phyloP scores from a whole-genome alignment of 176 grass and related monocot species.

The Oryza meyeriana region DNA sequence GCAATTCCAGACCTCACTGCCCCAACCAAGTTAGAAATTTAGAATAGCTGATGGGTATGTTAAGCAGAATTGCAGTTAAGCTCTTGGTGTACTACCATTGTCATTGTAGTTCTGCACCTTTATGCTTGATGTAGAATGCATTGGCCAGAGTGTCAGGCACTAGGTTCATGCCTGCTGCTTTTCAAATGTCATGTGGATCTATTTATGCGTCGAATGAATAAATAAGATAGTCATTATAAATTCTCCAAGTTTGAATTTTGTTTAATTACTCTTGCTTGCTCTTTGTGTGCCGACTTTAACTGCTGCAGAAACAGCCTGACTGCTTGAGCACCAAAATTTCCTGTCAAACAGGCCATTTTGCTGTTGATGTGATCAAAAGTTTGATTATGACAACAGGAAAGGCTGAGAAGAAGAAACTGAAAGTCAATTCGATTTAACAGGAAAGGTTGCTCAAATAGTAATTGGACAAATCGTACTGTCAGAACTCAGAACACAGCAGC shows the following conservation, averaged over 20 bases:
- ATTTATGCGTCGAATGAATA: background rate
- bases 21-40: conserved; percentile 46
- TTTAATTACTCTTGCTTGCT: background rate
- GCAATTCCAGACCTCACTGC: conserved; percentile 17
- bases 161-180: background rate
- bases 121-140: background rate
- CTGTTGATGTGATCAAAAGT: background rate
- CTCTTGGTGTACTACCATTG: background rate
- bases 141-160: background rate
- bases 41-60: background rate
- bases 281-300: background rate
- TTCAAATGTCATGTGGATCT: background rate
- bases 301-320: background rate
- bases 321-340: background rate
- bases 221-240: background rate
- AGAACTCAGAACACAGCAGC: background rate
- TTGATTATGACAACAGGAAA: background rate
- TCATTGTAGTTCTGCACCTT: background rate
- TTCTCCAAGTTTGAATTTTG: background rate
- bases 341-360: background rate
- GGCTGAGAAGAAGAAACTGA: background rate
- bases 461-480: background rate
- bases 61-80: background rate
- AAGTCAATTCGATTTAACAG: background rate
- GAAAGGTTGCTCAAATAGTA: background rate